phyloP scores from a whole-genome alignment of 2,329 filamentous ascomycete species.

The Zasmidium citrigriseum region DNA sequence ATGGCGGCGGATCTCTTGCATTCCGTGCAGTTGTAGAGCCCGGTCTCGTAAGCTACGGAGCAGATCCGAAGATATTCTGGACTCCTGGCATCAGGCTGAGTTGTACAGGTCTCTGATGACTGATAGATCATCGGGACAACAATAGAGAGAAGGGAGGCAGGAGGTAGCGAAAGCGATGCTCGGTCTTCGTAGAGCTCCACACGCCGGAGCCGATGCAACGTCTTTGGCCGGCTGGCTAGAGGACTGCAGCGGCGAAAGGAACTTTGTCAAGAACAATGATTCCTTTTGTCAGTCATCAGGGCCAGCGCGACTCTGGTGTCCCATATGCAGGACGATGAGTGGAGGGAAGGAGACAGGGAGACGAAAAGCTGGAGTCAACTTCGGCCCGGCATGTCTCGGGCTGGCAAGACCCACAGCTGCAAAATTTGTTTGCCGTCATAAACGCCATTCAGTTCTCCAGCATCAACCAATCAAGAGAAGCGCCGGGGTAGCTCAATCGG shows the following conservation, averaged over 20 bases:
- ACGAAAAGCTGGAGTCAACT: too few relatives aligned
- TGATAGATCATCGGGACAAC: background rate
- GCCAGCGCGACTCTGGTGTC: too few relatives aligned
- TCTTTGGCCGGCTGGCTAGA: background rate
- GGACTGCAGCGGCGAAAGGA: too few relatives aligned
- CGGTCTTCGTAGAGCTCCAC: background rate
- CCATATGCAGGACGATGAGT: too few relatives aligned
- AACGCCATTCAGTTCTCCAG: too few relatives aligned
- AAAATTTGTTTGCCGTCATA: too few relatives aligned
- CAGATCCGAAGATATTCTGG: background rate
- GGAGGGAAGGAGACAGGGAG: too few relatives aligned
- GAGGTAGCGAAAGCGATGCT: background rate
- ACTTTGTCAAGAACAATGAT: too few relatives aligned
- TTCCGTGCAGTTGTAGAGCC: background rate
- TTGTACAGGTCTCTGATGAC: background rate
- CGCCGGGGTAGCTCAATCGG: conserved; percentile 55
- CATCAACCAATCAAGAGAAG: too few relatives aligned
- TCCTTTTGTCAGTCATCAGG: too few relatives aligned
- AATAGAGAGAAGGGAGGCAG: background rate
- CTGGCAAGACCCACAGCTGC: too few relatives aligned
- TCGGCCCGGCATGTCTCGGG: too few relatives aligned
- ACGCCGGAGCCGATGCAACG: background rate
- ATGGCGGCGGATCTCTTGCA: background rate
- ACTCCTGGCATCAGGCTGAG: background rate
- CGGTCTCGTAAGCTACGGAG: background rate